Evolutionary conservation across 306 rosid genomes (phyloP), one percentile per base, ranked within the genome.

Genomic region (Medicago ruthenica): DNA sequence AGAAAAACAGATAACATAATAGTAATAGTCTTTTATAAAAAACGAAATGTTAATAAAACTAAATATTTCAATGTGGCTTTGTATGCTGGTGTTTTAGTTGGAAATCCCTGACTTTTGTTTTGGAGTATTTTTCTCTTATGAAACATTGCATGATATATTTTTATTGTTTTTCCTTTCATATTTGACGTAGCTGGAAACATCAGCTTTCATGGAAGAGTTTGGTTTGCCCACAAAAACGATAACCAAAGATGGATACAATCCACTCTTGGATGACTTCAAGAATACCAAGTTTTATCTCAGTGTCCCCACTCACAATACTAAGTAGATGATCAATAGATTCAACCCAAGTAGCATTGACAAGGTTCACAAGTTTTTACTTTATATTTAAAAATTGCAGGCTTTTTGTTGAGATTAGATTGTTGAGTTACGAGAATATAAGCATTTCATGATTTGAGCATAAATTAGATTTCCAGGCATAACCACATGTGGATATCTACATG

Each of bases 121-220:
- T 71, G 34, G 22, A 48, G 65, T 41, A 54, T 44, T 18, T 41
- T 47, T 81, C 74, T 76, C 66, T 45, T 16, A 31, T 34, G 53
- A 63, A 47, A 15, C 71, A 72, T 59, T 47, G 36, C 48, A 10
- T 2, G 27, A 61, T 41, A 17, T 63, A 8, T 45, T 74, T 41
- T 61, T 44, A 44, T 44, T 45, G 16, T 66, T 81, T 7, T 34
- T 34, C 13, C 6, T 12, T 15, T 74, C 57, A 31, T 39, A 27
- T 53, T 53, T 78, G 75, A 48, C 85, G 83, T 58, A 94, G 98
- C 88, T 92, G 69, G 96, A 94, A 50, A 90, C 98, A 27, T 94
- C 95, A n/a, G 85, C 93, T n/a, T 94, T 94, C 85, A 94, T 94
- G 97, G 98, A 92, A 79, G 97, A 94, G 89, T 94, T 94, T 64